Conservation (phyloP, 306 rosid genomes). For the Ormosia emarginata region DNA sequence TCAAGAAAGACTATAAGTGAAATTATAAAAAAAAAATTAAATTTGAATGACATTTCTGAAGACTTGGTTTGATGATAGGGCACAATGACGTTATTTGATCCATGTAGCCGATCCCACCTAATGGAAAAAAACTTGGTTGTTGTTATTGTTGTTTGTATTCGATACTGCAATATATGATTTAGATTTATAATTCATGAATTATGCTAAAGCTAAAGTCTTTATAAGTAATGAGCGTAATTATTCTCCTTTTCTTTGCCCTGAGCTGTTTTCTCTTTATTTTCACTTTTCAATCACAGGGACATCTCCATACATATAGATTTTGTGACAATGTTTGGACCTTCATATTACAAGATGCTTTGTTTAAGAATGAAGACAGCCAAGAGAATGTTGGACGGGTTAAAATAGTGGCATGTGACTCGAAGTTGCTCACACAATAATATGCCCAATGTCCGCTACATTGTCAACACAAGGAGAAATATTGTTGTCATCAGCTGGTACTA, state of each 20-base stretch:
- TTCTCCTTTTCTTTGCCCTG: not conserved
- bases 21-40: too few species aligned
- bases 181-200: not conserved
- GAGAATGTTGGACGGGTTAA: constrained; percentile 74
- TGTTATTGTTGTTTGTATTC: too few species aligned
- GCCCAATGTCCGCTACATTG: constrained; percentile 5
- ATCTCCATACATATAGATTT: constrained; percentile 94
- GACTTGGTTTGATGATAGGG: too few species aligned
- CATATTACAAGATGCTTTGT: constrained; percentile 65
- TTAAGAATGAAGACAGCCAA: constrained; percentile 64
- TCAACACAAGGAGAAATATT: constrained; percentile 10
- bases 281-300: constrained; percentile 58
- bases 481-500: constrained; percentile 17
- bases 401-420: constrained; percentile 95
- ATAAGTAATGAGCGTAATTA: not conserved
- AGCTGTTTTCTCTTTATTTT: not conserved
- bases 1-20: too few species aligned
- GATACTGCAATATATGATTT: not conserved
- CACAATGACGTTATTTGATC: too few species aligned
- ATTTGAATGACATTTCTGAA: too few species aligned
- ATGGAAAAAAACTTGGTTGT: too few species aligned
- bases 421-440: constrained; percentile 77
- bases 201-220: not conserved
- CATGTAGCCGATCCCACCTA: too few species aligned
- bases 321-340: constrained; percentile 98